Percentiles rank a stretch among this genome's conserved stretches.
phyloP scores from a whole-genome alignment of 2,329 filamentous ascomycete species.

The Tetracladium maxilliforme region DNA sequence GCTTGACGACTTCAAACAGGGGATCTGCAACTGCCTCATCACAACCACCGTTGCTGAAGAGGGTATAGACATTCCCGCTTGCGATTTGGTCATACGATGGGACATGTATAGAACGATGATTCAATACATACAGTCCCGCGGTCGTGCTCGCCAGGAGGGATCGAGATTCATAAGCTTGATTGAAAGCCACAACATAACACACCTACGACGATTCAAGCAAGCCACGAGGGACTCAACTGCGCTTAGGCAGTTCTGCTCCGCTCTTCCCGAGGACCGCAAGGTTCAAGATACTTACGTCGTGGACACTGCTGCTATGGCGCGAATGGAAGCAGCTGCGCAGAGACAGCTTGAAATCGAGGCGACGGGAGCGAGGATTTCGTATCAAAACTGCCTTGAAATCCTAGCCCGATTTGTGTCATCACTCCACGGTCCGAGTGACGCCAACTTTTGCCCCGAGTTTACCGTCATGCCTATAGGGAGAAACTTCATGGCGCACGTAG shows the following conservation, averaged over 20 bases:
- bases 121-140: slow-evolving; percentile 86
- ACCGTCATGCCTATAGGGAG: slow-evolving; percentile 38
- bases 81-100: slow-evolving; percentile 58
- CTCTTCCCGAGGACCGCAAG: slow-evolving; percentile 55
- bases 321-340: slow-evolving; percentile 7
- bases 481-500: slow-evolving; percentile 62
- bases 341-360: slow-evolving; percentile 11
- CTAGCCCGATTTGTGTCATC: slow-evolving; percentile 62
- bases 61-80: slow-evolving; percentile 53
- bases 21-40: slow-evolving; percentile 47
- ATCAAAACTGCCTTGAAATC: slow-evolving; percentile 55
- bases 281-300: neutral
- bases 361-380: slow-evolving; percentile 69
- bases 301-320: no score
- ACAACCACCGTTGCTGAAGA: slow-evolving; percentile 55
- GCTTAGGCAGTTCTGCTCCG: slow-evolving; percentile 63
- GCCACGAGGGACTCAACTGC: slow-evolving; percentile 43
- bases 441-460: slow-evolving; percentile 35
- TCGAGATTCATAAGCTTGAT: slow-evolving; percentile 80
- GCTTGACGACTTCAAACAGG: slow-evolving; percentile 48
- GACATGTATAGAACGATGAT: slow-evolving; percentile 84
- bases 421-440: slow-evolving; percentile 32
- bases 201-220: slow-evolving; percentile 40
- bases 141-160: slow-evolving; percentile 62
- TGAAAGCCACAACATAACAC: slow-evolving; percentile 51